phyloP scores from a whole-genome alignment of 1,139 yeast genomes.

The Sugiyamaella castrensis region DNA sequence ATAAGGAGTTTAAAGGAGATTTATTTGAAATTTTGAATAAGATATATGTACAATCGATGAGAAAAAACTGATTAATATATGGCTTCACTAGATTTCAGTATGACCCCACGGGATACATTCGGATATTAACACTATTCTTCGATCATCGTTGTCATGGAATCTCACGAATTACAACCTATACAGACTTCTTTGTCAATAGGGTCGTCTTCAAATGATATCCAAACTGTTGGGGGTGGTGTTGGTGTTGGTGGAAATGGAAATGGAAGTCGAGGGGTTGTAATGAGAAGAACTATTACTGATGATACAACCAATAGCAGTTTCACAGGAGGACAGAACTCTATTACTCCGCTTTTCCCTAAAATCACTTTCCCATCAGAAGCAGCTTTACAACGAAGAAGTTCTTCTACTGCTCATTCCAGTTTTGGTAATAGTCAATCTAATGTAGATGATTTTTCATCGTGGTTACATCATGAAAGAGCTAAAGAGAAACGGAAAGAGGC shows the following conservation, averaged over 20 bases:
- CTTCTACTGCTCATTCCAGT: slow-evolving; percentile 2
- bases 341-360: slow-evolving; percentile 13
- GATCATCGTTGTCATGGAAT: neutral
- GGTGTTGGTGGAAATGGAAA: neutral
- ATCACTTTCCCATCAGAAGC: slow-evolving; percentile 9
- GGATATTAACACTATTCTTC: too few relatives aligned
- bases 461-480: slow-evolving; percentile 7
- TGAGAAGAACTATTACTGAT: neutral
- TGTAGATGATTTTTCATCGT: slow-evolving; percentile 9
- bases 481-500: neutral
- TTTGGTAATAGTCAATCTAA: slow-evolving; percentile 4
- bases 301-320: neutral
- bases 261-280: too few relatives aligned
- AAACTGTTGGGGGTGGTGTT: neutral
- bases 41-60: too few relatives aligned
- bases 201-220: neutral
- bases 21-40: too few relatives aligned
- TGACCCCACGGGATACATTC: too few relatives aligned
- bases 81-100: too few relatives aligned
- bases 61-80: too few relatives aligned
- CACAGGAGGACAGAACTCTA: slow-evolving; percentile 7
- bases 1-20: too few relatives aligned
- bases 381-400: neutral
- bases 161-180: neutral
- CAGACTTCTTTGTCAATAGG: neutral